Percentiles rank a stretch among this genome's conserved stretches.
Evolutionary conservation across 495 filamentous ascomycete genomes (phyloP).

Genomic region (Penicillium argentinense): DNA sequence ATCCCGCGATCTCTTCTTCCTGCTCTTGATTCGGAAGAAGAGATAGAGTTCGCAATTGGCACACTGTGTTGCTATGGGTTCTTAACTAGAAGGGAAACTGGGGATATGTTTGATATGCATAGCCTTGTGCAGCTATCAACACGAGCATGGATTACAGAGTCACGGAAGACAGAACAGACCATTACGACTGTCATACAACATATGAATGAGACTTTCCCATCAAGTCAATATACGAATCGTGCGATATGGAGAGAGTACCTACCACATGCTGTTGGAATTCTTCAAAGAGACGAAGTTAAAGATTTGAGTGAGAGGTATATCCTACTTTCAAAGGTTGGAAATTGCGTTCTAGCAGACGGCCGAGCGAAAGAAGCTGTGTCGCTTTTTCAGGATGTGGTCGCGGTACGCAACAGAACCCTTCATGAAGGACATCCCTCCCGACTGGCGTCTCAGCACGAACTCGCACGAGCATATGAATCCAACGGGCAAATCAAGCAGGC

Average conservation of each 20-base stretch:
- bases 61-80: conserved; percentile 29
- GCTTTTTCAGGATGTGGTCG: no score
- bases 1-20: conserved; percentile 28
- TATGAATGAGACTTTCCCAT: conserved; percentile 29
- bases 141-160: conserved; percentile 28
- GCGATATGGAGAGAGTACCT: conserved; percentile 31
- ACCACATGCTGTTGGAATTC: conserved; percentile 27
- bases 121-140: conserved; percentile 47
- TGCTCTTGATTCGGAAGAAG: conserved; percentile 8
- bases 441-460: no score
- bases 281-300: conserved; percentile 4
- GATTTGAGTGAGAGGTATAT: conserved; percentile 11
- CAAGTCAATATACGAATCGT: conserved; percentile 25
- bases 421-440: no score
- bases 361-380: no score
- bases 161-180: conserved; percentile 5
- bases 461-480: no score
- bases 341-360: conserved; percentile 11
- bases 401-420: no score
- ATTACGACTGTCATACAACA: conserved; percentile 16
- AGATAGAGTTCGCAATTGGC: conserved; percentile 24
- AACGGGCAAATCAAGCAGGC: no score
- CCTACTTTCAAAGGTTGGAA: conserved; percentile 15
- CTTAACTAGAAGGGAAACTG: conserved; percentile 14
- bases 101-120: conserved; percentile 37